phyloP scores from a whole-genome alignment of 495 filamentous ascomycete species.

The Penicillium steckii region DNA sequence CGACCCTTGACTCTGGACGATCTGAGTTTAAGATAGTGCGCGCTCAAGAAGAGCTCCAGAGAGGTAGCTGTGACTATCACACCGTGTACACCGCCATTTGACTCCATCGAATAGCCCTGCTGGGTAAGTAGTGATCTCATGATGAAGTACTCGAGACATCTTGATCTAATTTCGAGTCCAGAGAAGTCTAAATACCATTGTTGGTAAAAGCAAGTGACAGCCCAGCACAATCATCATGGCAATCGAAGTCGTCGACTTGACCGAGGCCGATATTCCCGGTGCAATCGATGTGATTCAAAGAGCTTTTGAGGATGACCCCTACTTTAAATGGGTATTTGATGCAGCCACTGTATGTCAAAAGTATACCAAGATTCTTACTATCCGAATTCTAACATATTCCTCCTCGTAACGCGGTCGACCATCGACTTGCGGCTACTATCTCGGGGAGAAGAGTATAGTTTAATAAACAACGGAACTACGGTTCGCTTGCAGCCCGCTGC shows the following conservation, averaged over 20 bases:
- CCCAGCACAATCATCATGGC: slow-evolving; percentile 39
- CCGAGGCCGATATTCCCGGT: slow-evolving; percentile 60
- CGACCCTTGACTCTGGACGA: too few relatives aligned
- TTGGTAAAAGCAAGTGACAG: too few relatives aligned
- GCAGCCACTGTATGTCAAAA: slow-evolving; percentile 41
- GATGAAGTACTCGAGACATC: too few relatives aligned
- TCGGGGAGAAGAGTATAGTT: slow-evolving; percentile 35
- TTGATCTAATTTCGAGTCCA: too few relatives aligned
- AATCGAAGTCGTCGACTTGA: slow-evolving; percentile 50
- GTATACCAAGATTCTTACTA: neutral
- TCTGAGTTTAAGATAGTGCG: too few relatives aligned
- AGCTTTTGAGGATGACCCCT: slow-evolving; percentile 63
- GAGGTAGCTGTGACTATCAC: too few relatives aligned
- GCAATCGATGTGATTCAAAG: slow-evolving; percentile 52
- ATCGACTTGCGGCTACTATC: neutral
- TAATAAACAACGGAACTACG: slow-evolving; percentile 51
- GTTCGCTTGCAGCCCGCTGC: slow-evolving; percentile 58
- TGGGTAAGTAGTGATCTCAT: too few relatives aligned
- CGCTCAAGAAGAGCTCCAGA: too few relatives aligned
- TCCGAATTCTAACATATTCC: slow-evolving; percentile 14
- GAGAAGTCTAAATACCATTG: too few relatives aligned
- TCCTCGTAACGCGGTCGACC: slow-evolving; percentile 19
- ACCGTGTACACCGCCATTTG: too few relatives aligned
- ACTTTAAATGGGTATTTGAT: slow-evolving; percentile 63
- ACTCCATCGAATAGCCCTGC: too few relatives aligned